Base-by-base conservation (phyloP, 1,284 basidiomycete species). In the Ustilago bromivora region DNA sequence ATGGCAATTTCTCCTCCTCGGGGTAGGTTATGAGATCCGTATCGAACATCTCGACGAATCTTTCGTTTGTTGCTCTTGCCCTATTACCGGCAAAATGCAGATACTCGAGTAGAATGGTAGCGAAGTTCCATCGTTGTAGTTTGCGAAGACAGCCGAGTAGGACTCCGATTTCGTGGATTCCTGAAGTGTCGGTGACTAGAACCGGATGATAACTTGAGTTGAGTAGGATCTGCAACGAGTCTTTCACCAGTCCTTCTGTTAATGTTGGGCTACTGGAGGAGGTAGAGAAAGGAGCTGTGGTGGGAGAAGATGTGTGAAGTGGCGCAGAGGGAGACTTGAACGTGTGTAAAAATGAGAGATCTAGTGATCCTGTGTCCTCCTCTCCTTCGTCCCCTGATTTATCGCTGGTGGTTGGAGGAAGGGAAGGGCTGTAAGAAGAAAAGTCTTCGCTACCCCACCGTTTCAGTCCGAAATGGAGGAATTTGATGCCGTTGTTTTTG, bases 41-140 rank as follows among this genome's bases (percentile, higher is more conserved):
- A 60, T 85, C 84, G 59, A 84, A 85, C 80, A 82, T 83, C 57
- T 85, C 84, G 52, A 85, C 78, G 63, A 85, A 85, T 11, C 83
- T 53, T 58, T 85, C 84, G 55, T 84, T 82, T 1, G 81, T 73
- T 11, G 79, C 76, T 19, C 83, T 70, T 3, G 83, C 68, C 3
- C 79, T 59, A 17, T 76, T 76, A 0, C 82, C 84, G 3, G 84
- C 83, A 76, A 85, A 84, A 31, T 72, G 65, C 4, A 82, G 68
- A 35, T 85, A 85, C 71, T 85, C 84, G 11, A 83, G 62, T 4
- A 85, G 57, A 52, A 85, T 85, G 34, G 79, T 82, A 0, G 80
- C 79, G 34, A 85, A 82, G 66, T 85, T 85, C 80, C 83, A 82
- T 8, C 82, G 41, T 55, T 84, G 81, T 35, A 85, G 74, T 35